Evolutionary conservation across 1,139 yeast genomes (phyloP).

Genomic region (Zygoascus meyerae): DNA sequence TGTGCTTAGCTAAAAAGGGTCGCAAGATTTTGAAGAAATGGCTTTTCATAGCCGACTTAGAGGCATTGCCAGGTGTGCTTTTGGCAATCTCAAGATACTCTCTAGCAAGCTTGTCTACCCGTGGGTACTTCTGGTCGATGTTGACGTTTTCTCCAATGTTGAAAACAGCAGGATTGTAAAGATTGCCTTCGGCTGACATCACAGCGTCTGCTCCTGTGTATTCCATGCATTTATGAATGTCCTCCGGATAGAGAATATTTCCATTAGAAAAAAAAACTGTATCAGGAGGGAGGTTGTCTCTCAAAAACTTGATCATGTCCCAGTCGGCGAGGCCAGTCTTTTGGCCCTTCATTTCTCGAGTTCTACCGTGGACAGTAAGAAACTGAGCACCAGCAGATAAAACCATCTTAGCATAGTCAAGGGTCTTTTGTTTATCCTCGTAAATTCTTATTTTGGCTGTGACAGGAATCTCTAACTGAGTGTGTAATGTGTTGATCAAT

Average conservation of each 20-base stretch:
- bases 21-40: slow-evolving; percentile 85
- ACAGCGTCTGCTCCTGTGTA: slow-evolving; percentile 77
- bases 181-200: slow-evolving; percentile 95
- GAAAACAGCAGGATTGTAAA: slow-evolving; percentile 91
- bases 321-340: slow-evolving; percentile 93
- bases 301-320: slow-evolving; percentile 65
- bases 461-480: slow-evolving; percentile 73
- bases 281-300: slow-evolving; percentile 73
- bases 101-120: slow-evolving; percentile 75
- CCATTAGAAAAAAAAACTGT: slow-evolving; percentile 95
- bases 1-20: slow-evolving; percentile 67
- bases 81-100: slow-evolving; percentile 87
- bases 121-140: slow-evolving; percentile 65
- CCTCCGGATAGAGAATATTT: slow-evolving; percentile 78
- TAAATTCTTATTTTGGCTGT: slow-evolving; percentile 94
- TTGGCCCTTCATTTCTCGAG: slow-evolving; percentile 97
- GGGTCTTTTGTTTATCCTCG: slow-evolving; percentile 76
- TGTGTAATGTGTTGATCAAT: slow-evolving; percentile 67
- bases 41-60: slow-evolving; percentile 79
- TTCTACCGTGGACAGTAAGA: slow-evolving; percentile 89
- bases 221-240: slow-evolving; percentile 59
- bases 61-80: slow-evolving; percentile 61
- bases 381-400: slow-evolving; percentile 93
- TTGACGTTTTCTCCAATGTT: slow-evolving; percentile 32
- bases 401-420: slow-evolving; percentile 88